phyloP scores from a whole-genome alignment of 257 asterid species.

The Fraxinus americana region DNA sequence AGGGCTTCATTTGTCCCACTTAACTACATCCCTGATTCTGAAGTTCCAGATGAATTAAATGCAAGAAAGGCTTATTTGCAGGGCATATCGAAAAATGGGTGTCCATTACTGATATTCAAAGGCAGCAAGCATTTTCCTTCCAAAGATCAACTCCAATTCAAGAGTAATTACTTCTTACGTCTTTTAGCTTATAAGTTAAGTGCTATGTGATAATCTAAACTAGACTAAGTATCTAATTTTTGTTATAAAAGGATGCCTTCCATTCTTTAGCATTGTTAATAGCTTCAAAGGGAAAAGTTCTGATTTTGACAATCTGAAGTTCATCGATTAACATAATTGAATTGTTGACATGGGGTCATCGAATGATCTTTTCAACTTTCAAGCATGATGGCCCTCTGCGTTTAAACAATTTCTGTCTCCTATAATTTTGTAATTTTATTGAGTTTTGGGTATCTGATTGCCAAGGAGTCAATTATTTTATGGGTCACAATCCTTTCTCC shows the following conservation, averaged over 20 bases:
- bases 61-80: conserved; percentile 59
- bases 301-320: conserved; percentile 7
- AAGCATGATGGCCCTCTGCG: background rate
- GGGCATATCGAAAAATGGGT: conserved; percentile 56
- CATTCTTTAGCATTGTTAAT: conserved; percentile 1
- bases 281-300: background rate
- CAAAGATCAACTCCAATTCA: conserved; percentile 85
- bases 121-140: conserved; percentile 52
- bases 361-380: background rate
- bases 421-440: conserved; percentile 1
- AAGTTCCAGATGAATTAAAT: conserved; percentile 57
- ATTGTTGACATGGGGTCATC: conserved; percentile 5
- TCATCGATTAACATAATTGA: conserved; percentile 5
- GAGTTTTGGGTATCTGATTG: background rate
- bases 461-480: no score
- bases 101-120: conserved; percentile 49
- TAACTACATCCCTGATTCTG: conserved; percentile 52
- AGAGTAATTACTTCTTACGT: conserved; percentile 43
- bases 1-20: conserved; percentile 71
- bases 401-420: conserved; percentile 12
- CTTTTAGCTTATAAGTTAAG: background rate
- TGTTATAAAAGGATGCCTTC: conserved; percentile 4
- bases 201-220: background rate
- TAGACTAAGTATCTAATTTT: background rate
- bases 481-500: no score